Percentiles rank a stretch among this genome's conserved stretches.
phyloP scores from a whole-genome alignment of 768 basidiomycete genomes.

The Collybiopsis confluens region DNA sequence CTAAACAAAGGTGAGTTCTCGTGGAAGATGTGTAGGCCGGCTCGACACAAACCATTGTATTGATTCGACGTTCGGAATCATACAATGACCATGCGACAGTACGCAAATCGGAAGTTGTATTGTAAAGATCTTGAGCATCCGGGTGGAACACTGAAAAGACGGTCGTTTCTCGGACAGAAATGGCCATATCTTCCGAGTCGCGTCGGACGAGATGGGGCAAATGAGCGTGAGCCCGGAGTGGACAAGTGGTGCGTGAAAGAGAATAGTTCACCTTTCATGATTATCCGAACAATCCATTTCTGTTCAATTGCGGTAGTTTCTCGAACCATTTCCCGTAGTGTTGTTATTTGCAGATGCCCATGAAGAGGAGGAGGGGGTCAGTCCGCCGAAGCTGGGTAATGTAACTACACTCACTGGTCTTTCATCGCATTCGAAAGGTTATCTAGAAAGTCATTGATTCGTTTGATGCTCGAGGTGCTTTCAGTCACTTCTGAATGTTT shows the following conservation, averaged over 20 bases:
- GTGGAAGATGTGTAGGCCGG: not conserved
- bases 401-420: constrained; percentile 60
- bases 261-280: constrained; percentile 72
- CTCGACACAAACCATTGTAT: constrained; percentile 46
- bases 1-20: constrained; percentile 30
- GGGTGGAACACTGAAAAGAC: constrained; percentile 91
- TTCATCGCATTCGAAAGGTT: constrained; percentile 68
- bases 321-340: constrained; percentile 75
- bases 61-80: constrained; percentile 65
- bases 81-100: constrained; percentile 87
- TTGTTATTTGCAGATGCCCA: constrained; percentile 74
- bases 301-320: constrained; percentile 84
- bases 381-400: no score
- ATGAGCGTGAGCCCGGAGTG: no score
- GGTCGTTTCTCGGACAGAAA: constrained; percentile 91
- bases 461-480: constrained; percentile 76
- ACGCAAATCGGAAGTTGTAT: constrained; percentile 94
- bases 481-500: constrained; percentile 78
- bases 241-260: not conserved
- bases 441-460: constrained; percentile 78
- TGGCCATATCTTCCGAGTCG: constrained; percentile 72
- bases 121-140: constrained; percentile 90
- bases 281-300: constrained; percentile 93
- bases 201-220: no score
- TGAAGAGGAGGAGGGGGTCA: no score